Evolutionary conservation across 1,139 yeast genomes (phyloP).

Genomic region (Nakaseomyces sp.): DNA sequence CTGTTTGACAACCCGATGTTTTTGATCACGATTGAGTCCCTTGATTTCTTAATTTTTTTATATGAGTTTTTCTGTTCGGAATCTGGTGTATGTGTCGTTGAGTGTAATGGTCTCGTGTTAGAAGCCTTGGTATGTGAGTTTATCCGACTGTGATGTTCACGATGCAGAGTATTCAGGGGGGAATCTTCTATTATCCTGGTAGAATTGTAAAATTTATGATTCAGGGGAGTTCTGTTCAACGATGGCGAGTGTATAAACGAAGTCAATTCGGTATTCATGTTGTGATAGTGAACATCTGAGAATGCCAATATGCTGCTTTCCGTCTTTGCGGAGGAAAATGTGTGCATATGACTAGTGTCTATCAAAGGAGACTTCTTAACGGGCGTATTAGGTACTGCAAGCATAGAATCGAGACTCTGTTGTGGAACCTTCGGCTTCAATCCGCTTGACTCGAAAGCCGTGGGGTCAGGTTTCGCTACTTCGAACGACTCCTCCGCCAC

Average conservation of each 20-base stretch:
- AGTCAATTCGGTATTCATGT: constrained; percentile 5
- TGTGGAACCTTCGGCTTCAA: constrained; percentile 28
- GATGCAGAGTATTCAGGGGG: background rate
- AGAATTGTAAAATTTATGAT: constrained; percentile 3
- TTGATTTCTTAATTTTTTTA: constrained; percentile 24
- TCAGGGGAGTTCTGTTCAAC: constrained; percentile 8
- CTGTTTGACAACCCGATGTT: constrained; percentile 28
- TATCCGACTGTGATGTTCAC: background rate
- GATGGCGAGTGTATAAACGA: constrained; percentile 10
- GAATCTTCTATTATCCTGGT: constrained; percentile 2
- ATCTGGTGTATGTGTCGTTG: background rate
- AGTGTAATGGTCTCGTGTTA: background rate
- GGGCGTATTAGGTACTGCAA: constrained; percentile 30
- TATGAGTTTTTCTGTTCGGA: constrained; percentile 11
- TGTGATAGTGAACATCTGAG: background rate
- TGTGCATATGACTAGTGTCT: constrained; percentile 10
- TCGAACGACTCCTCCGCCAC: constrained; percentile 3
- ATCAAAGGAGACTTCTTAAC: constrained; percentile 27
- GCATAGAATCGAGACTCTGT: constrained; percentile 8
- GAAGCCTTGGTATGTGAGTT: background rate
- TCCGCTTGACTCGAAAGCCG: constrained; percentile 24
- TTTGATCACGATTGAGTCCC: constrained; percentile 28
- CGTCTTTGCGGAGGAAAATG: background rate
- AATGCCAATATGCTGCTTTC: constrained; percentile 1
- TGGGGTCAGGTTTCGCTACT: constrained; percentile 24